Evolutionary conservation across 2,329 filamentous ascomycete genomes (phyloP).

Genomic region (Neofusicoccum kwambonambiense): DNA sequence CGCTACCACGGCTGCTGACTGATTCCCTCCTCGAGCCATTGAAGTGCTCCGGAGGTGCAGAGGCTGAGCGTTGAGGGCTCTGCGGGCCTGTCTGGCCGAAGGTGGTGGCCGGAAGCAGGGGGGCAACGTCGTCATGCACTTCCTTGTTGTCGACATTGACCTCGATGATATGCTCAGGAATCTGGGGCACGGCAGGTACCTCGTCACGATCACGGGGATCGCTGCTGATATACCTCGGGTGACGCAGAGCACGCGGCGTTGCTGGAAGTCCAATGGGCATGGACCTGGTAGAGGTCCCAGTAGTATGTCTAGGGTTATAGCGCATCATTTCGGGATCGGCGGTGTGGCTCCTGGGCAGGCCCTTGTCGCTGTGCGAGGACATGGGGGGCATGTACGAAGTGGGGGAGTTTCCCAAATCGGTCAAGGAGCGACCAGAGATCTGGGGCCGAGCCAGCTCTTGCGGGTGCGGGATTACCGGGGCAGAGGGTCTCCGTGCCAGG

Average conservation of each 20-base stretch:
- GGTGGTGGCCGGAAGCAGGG: constrained; percentile 48
- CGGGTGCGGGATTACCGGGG: constrained; percentile 77
- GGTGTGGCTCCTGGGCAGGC: constrained; percentile 60
- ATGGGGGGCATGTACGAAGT: constrained; percentile 36
- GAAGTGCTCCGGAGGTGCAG: constrained; percentile 48
- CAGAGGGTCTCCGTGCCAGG: constrained; percentile 74
- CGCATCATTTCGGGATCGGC: constrained; percentile 57
- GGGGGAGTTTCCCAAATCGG: constrained; percentile 45
- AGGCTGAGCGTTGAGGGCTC: constrained; percentile 43
- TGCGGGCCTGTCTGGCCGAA: constrained; percentile 42
- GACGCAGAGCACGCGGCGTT: constrained; percentile 86
- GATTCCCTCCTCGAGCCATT: constrained; percentile 37
- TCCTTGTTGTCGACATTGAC: constrained; percentile 28
- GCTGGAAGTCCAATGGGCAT: constrained; percentile 76
- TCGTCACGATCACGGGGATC: constrained; percentile 52
- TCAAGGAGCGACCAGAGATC: constrained; percentile 35
- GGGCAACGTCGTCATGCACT: constrained; percentile 45
- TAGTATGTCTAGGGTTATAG: constrained; percentile 30
- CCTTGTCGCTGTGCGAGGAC: constrained; percentile 33
- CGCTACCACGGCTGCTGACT: constrained; percentile 30
- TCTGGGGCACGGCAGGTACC: constrained; percentile 55
- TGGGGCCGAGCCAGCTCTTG: constrained; percentile 45
- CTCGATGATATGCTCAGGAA: constrained; percentile 50
- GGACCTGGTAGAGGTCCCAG: constrained; percentile 49
- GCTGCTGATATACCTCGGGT: constrained; percentile 66